These are phyloP conservation scores for Effrenium voratum DNA, from an alignment of 73 alveolate species.

Conservation along the genomic window DNA sequence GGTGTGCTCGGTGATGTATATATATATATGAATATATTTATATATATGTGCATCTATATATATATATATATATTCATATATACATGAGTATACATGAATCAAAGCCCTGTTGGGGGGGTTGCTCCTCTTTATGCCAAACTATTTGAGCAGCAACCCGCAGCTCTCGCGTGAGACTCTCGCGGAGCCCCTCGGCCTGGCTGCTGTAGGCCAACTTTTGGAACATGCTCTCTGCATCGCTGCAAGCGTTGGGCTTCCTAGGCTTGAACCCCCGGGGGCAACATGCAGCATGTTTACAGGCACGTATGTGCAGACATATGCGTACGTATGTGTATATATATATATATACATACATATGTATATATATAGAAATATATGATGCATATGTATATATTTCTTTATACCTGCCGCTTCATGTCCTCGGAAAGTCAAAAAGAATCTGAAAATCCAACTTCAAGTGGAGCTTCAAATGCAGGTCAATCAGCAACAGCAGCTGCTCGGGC, in stretches of 20 bases:
- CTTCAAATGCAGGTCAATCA: slow-evolving; percentile 54
- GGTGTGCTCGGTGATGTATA: too few relatives aligned
- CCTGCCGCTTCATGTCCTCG: neutral
- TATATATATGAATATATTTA: too few relatives aligned
- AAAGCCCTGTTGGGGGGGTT: neutral
- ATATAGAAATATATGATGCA: too few relatives aligned
- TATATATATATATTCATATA: too few relatives aligned
- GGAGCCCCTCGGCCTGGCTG: neutral
- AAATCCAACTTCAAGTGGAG: too few relatives aligned
- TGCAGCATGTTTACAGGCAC: too few relatives aligned
- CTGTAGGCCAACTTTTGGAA: slow-evolving; percentile 89
- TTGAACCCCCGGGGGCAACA: neutral
- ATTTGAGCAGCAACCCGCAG: neutral
- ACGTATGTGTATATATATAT: neutral
- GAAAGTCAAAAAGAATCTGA: neutral
- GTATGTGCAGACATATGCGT: too few relatives aligned
- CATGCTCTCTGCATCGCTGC: slow-evolving; percentile 78
- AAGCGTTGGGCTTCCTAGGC: slow-evolving; percentile 45
- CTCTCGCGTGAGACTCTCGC: neutral
- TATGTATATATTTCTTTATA: neutral
- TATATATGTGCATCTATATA: too few relatives aligned
- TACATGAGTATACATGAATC: too few relatives aligned
- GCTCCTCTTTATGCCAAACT: neutral
- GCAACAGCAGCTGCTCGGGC: slow-evolving; percentile 61
- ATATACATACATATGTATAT: too few relatives aligned